Evolutionary conservation across 495 filamentous ascomycete genomes (phyloP).

Genomic region (Podospora fimiseda): DNA sequence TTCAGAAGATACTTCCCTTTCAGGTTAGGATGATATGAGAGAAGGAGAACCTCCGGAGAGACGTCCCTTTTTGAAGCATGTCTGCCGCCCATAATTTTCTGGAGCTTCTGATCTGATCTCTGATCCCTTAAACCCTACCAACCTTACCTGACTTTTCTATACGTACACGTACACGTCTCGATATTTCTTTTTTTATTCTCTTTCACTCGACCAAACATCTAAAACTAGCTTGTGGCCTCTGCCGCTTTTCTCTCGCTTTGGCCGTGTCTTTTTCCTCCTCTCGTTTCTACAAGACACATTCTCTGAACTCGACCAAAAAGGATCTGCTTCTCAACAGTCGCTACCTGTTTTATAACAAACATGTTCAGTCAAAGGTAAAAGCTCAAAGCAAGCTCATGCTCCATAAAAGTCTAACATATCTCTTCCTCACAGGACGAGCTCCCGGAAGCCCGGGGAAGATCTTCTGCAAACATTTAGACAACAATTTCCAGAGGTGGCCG

Average conservation of each 20-base stretch:
- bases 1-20: not conserved
- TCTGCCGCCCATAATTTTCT: not conserved
- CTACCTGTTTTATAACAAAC: slow-evolving; percentile 17
- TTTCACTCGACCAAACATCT: too few species aligned
- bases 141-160: too few species aligned
- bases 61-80: not conserved
- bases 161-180: not conserved
- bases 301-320: not conserved
- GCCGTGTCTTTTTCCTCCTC: not conserved
- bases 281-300: too few species aligned
- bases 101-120: too few species aligned
- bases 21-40: not conserved
- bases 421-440: slow-evolving; percentile 56
- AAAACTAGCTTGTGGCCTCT: not conserved
- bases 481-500: slow-evolving; percentile 60
- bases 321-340: not conserved
- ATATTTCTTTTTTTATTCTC: not conserved
- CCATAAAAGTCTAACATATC: slow-evolving; percentile 22
- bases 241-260: not conserved
- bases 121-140: too few species aligned
- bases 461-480: slow-evolving; percentile 79
- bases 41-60: too few species aligned
- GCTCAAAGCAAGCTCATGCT: not conserved
- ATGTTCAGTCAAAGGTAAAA: slow-evolving; percentile 38
- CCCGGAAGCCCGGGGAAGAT: slow-evolving; percentile 81